Evolutionary conservation across 495 filamentous ascomycete genomes (phyloP).

Genomic region (Podospora appendiculata): DNA sequence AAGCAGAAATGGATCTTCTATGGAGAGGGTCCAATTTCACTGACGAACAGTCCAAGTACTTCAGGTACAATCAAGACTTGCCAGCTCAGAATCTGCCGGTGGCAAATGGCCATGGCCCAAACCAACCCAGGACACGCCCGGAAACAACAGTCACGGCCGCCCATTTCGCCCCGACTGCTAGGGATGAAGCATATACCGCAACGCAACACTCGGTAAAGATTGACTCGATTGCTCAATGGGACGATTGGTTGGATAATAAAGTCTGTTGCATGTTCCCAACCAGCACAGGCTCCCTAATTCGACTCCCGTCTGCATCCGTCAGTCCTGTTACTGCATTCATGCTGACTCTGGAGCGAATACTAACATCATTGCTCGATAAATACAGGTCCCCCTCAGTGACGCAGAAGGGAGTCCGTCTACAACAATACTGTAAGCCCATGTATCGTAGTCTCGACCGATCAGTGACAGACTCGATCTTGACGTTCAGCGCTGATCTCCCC

Average conservation of each 20-base stretch:
- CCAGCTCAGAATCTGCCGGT: no score
- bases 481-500: background rate
- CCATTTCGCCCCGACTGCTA: background rate
- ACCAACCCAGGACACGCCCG: background rate
- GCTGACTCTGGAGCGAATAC: no score
- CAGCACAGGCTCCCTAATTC: no score
- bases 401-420: background rate
- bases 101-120: no score
- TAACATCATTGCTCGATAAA: background rate
- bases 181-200: background rate
- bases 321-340: no score
- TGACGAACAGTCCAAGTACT: background rate
- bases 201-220: background rate
- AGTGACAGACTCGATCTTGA: no score
- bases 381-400: background rate
- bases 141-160: background rate
- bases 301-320: no score
- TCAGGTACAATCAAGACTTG: background rate
- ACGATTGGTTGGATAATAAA: background rate
- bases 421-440: background rate
- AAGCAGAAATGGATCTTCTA: background rate
- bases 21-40: background rate
- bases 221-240: background rate
- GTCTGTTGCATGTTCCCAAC: background rate
- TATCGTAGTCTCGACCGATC: no score